Evolutionary conservation across 2,329 filamentous ascomycete species (phyloP).

Genomic region (Trichoderma hamatum): DNA sequence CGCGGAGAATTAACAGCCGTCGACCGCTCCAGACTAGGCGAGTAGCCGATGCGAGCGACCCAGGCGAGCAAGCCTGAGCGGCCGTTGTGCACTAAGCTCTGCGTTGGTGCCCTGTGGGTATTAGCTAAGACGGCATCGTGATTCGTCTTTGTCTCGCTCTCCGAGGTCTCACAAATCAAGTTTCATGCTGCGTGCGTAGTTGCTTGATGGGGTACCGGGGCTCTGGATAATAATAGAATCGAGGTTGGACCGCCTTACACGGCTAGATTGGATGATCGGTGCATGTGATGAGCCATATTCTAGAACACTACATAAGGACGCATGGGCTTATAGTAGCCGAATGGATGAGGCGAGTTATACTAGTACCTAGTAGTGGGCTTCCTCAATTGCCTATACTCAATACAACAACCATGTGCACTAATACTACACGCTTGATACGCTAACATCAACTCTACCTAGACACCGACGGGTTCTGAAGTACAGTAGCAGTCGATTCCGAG

Average conservation of each 20-base stretch:
- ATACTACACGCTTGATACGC: too few relatives aligned
- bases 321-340: background rate
- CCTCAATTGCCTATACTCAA: background rate
- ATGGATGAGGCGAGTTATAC: background rate
- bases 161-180: background rate
- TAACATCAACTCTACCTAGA: too few relatives aligned
- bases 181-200: background rate
- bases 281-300: background rate
- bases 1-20: background rate
- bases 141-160: background rate
- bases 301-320: background rate
- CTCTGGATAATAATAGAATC: background rate
- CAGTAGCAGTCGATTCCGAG: background rate
- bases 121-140: background rate
- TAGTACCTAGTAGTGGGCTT: too few relatives aligned
- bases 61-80: background rate
- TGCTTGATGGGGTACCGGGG: background rate
- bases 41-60: constrained; percentile 10
- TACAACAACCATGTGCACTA: too few relatives aligned
- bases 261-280: background rate
- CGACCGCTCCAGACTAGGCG: background rate
- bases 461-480: background rate
- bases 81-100: background rate
- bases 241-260: background rate
- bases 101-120: background rate